phyloP scores from a whole-genome alignment of 306 rosid species.

The Dryas drummondii region DNA sequence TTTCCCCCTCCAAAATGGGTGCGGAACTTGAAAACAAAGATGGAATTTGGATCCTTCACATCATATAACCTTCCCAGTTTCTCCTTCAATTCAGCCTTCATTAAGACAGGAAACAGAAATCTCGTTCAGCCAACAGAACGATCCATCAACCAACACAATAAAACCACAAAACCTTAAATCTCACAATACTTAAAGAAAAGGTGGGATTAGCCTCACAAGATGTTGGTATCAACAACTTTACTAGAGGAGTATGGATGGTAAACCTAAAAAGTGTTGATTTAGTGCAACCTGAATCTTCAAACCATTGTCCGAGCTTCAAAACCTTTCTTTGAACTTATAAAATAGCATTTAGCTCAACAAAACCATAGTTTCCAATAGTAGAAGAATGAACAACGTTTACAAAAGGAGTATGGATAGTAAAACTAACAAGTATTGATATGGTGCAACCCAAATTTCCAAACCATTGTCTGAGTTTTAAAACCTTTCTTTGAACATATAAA shows the following conservation, averaged over 20 bases:
- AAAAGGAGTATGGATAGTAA: not conserved
- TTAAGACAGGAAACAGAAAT: not conserved
- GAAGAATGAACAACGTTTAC: not conserved
- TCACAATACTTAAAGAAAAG: not conserved
- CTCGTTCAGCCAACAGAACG: not conserved
- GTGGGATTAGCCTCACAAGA: not conserved
- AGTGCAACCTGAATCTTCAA: not conserved
- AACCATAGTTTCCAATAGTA: too few species aligned
- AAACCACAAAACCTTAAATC: not conserved
- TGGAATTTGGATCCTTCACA: conserved; percentile 66
- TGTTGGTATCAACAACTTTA: not conserved
- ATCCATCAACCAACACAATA: not conserved
- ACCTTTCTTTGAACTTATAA: not conserved
- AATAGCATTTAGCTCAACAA: not conserved
- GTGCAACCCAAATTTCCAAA: not conserved
- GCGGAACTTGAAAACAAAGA: conserved; percentile 75
- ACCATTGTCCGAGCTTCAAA: not conserved
- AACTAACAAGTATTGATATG: not conserved
- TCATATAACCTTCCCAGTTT: conserved; percentile 62
- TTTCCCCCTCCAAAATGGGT: conserved; percentile 90
- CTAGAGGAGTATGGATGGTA: not conserved
- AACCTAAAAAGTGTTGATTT: not conserved
- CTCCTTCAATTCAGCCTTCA: conserved; percentile 80
- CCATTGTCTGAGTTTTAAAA: not conserved
- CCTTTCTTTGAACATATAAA: not conserved